Evolutionary conservation across 768 basidiomycete genomes (phyloP), one percentile per base, ranked within the genome.

Genomic region (Termitomyces sp.): DNA sequence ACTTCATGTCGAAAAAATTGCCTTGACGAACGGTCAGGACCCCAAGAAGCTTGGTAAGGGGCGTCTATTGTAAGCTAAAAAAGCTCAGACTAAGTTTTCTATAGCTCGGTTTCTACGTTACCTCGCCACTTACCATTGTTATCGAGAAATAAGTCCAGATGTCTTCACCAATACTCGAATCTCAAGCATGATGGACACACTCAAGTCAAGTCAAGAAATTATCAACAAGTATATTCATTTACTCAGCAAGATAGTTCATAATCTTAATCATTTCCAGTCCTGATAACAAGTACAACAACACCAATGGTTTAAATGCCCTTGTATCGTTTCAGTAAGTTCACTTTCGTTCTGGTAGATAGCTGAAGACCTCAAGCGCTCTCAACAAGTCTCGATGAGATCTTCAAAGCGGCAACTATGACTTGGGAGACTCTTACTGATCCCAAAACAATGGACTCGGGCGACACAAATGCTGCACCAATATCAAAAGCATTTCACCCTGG

Each of bases 111-210:
- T 66, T 45, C 57, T 74, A 19, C 68, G 72, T 17, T 58, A 51
- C 30, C 59, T 60, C 37, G 59, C 59, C 7, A 54, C 44, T 19
- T 42, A 54, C 14, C 55, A 60, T 37, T 46, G 57, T 19, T 60
- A 57, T 32, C 48, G 34, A 7, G 71, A 74, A 54, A 54, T 69
- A 32, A 57, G 37, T 1, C 70, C 70, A 2, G 56, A 71, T 50
- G 66, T 66, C 3, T 75, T 70, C 48, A 55, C 66, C 10, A 67
- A 71, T 56, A 75, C 70, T 45, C 69, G 70, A 9, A 62, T 67
- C 26, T 72, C 72, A 1, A 61, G 64, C 12, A 21, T 62, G 17
- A 52, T 71, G 30, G 71, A 70, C 54, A 69, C 68, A 4, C 44
- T 45, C 17, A 45, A 45, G 17, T 17, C 44, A 15, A 28, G 26